Percentiles rank a stretch among this genome's conserved stretches.
Evolutionary conservation across 2,329 filamentous ascomycete genomes (phyloP).

Genomic region (Zalaria sp.): DNA sequence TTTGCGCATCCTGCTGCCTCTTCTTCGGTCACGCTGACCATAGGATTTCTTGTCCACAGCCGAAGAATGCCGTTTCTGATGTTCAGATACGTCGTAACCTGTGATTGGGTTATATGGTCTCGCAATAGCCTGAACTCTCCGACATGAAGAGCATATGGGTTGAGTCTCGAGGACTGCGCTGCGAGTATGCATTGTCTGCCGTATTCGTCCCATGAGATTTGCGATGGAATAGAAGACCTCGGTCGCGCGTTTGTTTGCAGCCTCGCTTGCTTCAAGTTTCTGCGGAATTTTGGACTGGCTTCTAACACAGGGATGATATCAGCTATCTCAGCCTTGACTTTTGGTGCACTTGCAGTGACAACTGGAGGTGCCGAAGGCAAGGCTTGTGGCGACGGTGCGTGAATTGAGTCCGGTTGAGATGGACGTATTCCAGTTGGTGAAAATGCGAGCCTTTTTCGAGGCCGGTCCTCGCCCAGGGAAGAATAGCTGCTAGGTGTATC

Average conservation of each 20-base stretch:
- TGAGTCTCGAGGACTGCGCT: constrained; percentile 76
- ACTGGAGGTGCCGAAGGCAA: not conserved
- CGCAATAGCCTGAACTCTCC: constrained; percentile 73
- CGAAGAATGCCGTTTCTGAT: constrained; percentile 89
- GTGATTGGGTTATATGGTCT: constrained; percentile 68
- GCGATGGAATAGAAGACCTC: constrained; percentile 62
- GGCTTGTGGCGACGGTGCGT: not conserved
- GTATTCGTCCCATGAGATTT: constrained; percentile 61
- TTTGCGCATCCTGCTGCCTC: constrained; percentile 85
- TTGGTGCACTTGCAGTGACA: not conserved
- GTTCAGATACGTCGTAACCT: constrained; percentile 91
- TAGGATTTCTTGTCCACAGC: constrained; percentile 77
- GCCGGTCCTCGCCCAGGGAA: constrained; percentile 2
- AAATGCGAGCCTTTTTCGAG: constrained; percentile 5
- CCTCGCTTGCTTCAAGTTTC: constrained; percentile 2
- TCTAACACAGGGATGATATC: constrained; percentile 1
- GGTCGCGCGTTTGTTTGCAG: constrained; percentile 12
- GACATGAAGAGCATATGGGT: constrained; percentile 74
- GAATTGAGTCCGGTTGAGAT: not conserved
- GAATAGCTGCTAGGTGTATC: constrained; percentile 3
- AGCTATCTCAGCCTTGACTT: not conserved
- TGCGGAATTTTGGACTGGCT: constrained; percentile 1
- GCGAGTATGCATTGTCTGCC: constrained; percentile 84
- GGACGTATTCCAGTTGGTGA: not conserved
- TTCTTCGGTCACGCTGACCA: constrained; percentile 64